These are phyloP conservation scores for Cryptosporidium sp. DNA, from an alignment of 169 alveolate species.

Conservation along the genomic window DNA sequence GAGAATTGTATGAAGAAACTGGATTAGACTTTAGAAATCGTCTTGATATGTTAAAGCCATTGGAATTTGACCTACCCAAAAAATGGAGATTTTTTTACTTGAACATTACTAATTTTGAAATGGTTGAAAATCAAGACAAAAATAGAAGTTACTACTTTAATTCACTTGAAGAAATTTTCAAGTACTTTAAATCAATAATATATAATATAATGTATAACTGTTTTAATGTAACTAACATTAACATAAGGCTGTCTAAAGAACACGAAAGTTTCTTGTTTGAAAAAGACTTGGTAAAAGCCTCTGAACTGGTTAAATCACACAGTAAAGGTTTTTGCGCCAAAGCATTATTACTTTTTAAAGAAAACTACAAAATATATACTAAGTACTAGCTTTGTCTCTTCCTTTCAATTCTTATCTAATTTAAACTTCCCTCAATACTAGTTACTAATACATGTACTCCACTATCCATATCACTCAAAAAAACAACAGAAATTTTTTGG, in stretches of 20 bases:
- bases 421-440: no score
- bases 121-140: not conserved
- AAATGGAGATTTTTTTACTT: constrained; percentile 36
- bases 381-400: no score
- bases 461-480: not conserved
- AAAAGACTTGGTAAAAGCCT: constrained; percentile 17
- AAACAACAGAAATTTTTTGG: not conserved
- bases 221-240: not conserved
- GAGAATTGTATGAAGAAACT: constrained; percentile 66
- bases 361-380: no score
- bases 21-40: constrained; percentile 45
- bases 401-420: no score
- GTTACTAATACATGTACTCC: no score
- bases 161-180: not conserved
- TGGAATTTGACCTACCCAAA: not conserved
- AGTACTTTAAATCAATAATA: not conserved
- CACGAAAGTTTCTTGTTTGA: constrained; percentile 33
- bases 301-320: constrained; percentile 6
- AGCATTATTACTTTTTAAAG: not conserved
- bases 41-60: not conserved
- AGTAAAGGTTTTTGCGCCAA: constrained; percentile 67
- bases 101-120: constrained; percentile 5
- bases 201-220: not conserved
- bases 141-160: not conserved
- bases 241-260: constrained; percentile 33